Conservation (phyloP, 1,284 basidiomycete genomes). For the Cutaneotrichosporon cavernicola region DNA sequence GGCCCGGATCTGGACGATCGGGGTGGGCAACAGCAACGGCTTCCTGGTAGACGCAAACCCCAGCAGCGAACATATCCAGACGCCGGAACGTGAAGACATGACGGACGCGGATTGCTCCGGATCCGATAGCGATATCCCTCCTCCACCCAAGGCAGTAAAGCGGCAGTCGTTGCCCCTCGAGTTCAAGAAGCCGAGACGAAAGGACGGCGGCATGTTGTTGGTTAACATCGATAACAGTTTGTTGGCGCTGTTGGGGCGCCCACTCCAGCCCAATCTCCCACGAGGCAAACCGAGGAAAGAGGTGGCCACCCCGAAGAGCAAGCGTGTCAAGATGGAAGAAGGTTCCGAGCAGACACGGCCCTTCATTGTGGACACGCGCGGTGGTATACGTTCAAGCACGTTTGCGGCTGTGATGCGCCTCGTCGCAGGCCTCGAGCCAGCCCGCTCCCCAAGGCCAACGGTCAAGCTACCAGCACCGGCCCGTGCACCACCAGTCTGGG, state of each 20-base stretch:
- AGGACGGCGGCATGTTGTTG: not conserved
- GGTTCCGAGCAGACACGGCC: not conserved
- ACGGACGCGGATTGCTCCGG: not conserved
- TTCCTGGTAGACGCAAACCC: too few relatives aligned
- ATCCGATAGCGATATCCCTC: not conserved
- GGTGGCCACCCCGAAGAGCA: not conserved
- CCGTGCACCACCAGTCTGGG: conserved; percentile 42
- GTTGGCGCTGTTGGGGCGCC: not conserved
- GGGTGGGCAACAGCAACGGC: not conserved
- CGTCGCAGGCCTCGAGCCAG: conserved; percentile 16
- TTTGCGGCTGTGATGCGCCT: conserved; percentile 35
- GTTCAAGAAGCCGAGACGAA: not conserved
- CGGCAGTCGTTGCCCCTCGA: not conserved
- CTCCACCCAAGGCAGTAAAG: not conserved
- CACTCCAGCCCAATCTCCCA: not conserved
- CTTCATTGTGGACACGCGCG: not conserved
- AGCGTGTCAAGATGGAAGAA: not conserved
- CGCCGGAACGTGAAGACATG: not conserved
- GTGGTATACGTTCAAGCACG: conserved; percentile 27
- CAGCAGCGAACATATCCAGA: not conserved
- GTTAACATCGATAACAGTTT: not conserved
- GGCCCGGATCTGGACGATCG: not conserved
- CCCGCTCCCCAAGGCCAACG: not conserved
- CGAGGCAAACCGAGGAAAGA: not conserved
- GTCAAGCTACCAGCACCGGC: conserved; percentile 11